These are phyloP conservation scores for Bremia lactucae DNA, from an alignment of 352 stramenopile genomes.

Conservation along the genomic window DNA sequence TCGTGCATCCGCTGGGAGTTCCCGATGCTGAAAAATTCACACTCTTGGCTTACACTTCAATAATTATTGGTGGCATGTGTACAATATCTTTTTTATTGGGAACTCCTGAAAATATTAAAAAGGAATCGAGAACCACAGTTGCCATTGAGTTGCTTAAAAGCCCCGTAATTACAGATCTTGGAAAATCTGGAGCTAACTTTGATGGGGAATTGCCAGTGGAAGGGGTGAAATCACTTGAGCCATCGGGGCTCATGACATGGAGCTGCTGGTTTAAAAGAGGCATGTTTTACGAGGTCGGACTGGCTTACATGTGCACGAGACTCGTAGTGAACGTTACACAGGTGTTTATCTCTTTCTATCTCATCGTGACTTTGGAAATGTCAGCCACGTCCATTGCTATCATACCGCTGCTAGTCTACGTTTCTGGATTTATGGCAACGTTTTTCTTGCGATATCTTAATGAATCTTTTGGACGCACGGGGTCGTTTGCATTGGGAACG, in stretches of 20 bases:
- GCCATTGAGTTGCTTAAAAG: constrained; percentile 27
- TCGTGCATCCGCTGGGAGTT: constrained; percentile 49
- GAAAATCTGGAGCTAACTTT: constrained; percentile 28
- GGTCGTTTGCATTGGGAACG: constrained; percentile 55
- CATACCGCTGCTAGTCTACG: constrained; percentile 72
- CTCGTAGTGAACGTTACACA: constrained; percentile 81
- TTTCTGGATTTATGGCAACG: constrained; percentile 71
- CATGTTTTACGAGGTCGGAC: constrained; percentile 82
- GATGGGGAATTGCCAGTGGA: no score
- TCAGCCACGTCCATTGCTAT: constrained; percentile 75
- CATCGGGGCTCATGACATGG: constrained; percentile 53
- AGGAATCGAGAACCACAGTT: constrained; percentile 6
- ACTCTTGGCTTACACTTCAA: constrained; percentile 55
- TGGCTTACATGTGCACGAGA: constrained; percentile 84
- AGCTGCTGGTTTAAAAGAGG: constrained; percentile 58
- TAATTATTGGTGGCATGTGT: constrained; percentile 52
- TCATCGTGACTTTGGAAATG: constrained; percentile 82
- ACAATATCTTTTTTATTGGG: constrained; percentile 55
- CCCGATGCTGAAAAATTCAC: constrained; percentile 71
- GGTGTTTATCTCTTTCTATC: constrained; percentile 82
- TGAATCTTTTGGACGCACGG: constrained; percentile 49
- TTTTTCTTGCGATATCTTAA: constrained; percentile 74
- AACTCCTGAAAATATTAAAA: constrained; percentile 46
- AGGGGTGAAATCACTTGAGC: constrained; percentile 2
- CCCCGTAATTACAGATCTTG: constrained; percentile 42